Base-by-base conservation (phyloP, 805 yeast genomes). In the Ogataea philodendri region DNA sequence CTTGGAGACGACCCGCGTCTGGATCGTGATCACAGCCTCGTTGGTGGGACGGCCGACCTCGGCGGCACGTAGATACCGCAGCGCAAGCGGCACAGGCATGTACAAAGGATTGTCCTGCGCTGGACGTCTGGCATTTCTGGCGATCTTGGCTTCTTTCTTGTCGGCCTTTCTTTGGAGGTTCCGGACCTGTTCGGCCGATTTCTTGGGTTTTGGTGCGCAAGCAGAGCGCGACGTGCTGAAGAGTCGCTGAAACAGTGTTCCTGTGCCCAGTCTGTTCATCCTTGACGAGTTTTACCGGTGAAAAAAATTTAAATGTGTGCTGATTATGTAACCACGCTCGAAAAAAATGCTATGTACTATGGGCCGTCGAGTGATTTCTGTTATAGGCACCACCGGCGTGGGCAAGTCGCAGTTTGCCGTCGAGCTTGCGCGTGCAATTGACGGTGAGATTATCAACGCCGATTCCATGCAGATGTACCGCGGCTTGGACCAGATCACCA, bases 391-490 rank as follows among this genome's bases (percentile, higher is more conserved):
- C 22, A 90, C 98, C 0, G 98, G 97, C 0, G 97, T 88, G 9
- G 98, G 98, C 0, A 90, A 90, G 55, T 89, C 97, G 0, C 87
- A 85, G 70, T 72, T 84, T 41, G 74, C 86, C 29, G 76, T 87
- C 3, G 90, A 87, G 42, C 57, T 93, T 14, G 96, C 97, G 8
- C 69, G 74, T 47, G 70, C 70, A 17, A 71, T 83, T 34, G 73
- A 80, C 53, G 97, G 97, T 14, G 97, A 93, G 55, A 70, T 93
- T 45, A 84, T 93, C 45, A 93, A 93, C 60, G 96, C 95, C 0
- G 98, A 93, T 57, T 87, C 97, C 1, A 89, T 93, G 97, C 98
- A 93, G 60, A 84, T 93, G 69, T 93, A 93, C 59, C 62, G 67
- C 24, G 80, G 76, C 0, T 62, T 78, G 1, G 86, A 83, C 9